These are phyloP conservation scores for Epichloe festucae DNA, from an alignment of 2,329 filamentous ascomycete genomes.

Conservation along the genomic window DNA sequence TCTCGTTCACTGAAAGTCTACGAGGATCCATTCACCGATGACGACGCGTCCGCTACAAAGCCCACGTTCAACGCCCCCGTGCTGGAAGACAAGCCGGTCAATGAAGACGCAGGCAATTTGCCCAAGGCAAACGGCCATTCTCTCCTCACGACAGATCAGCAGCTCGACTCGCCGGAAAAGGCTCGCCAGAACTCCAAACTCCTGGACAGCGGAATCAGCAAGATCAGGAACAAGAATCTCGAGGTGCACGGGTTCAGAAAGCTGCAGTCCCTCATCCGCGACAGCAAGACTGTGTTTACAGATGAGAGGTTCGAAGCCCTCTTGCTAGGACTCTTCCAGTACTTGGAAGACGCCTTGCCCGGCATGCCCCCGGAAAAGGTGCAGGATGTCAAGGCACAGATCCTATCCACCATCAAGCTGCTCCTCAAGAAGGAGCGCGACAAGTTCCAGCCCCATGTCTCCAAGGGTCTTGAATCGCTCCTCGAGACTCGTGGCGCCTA, in stretches of 20 bases:
- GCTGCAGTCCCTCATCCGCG: conserved; percentile 60
- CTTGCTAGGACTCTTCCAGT: conserved; percentile 55
- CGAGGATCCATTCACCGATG: conserved; percentile 46
- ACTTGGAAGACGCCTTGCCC: conserved; percentile 48
- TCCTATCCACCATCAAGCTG: conserved; percentile 59
- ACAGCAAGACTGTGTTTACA: conserved; percentile 48
- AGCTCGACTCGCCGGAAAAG: conserved; percentile 30
- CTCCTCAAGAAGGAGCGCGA: conserved; percentile 56
- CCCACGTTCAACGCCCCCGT: conserved; percentile 35
- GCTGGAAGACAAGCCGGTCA: conserved; percentile 46
- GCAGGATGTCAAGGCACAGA: conserved; percentile 61
- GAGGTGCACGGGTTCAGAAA: conserved; percentile 73
- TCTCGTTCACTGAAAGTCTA: conserved; percentile 40
- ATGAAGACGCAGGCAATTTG: conserved; percentile 34
- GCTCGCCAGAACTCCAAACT: conserved; percentile 46
- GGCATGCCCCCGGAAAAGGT: conserved; percentile 49
- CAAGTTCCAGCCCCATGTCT: conserved; percentile 54
- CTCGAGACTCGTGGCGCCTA: conserved; percentile 52
- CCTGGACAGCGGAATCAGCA: conserved; percentile 60
- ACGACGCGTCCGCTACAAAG: conserved; percentile 30
- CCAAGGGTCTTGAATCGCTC: conserved; percentile 53
- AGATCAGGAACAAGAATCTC: conserved; percentile 57
- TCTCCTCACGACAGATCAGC: conserved; percentile 9
- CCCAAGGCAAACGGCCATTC: conserved; percentile 14
- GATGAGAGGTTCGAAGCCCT: conserved; percentile 58